Evolutionary conservation across 192 early-diverging fungal species (phyloP), one percentile per base, ranked within the genome.

Genomic region (Coemansia guatemalensis): DNA sequence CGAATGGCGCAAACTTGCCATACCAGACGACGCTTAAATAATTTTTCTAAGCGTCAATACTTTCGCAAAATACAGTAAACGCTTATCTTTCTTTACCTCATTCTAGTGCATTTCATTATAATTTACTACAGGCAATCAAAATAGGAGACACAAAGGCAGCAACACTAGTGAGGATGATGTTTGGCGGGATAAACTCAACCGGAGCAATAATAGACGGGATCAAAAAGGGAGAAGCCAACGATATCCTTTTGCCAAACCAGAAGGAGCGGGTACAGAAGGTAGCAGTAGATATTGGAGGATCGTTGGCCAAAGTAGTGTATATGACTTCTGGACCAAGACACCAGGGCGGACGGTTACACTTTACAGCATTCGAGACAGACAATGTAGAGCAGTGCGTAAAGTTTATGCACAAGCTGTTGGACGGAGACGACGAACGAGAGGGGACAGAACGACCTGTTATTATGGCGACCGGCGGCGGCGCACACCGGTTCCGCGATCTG

Each of bases 351-450:
- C 84, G 94, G 11, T 73, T 98, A 51, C 93, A 95, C 74, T 98
- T 98, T 74, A 86, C 85, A 54, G 94, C 91, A 55, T 95, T 98
- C 65, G 95, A 98, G 66, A 98, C 96, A 0, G 92, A 93, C 71
- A 85, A 90, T 48, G 90, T 96, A 54, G 91, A 96, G 32, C 83
- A 91, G 52, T 95, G 94, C 73, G 85, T 97, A 21, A 88, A 86
- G 30, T 96, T 95, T 63, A 87, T 97, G 62, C 71, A 80, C 24
- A 71, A 82, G 7, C 76, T 96, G 21, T 68, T 96, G 21, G 74
- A 84, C 26, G 30, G 21, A 4, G 39, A 41, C 3, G 39, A 44
- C 44, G 20, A 9, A 3, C 56, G 32, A 29, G 61, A n/a, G 3
- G 49, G 35, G 23, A 44, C 60, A 21, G 66, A 49, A n/a, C 44